phyloP scores from a whole-genome alignment of 2,329 filamentous ascomycete genomes.

The Nakataea oryzae region DNA sequence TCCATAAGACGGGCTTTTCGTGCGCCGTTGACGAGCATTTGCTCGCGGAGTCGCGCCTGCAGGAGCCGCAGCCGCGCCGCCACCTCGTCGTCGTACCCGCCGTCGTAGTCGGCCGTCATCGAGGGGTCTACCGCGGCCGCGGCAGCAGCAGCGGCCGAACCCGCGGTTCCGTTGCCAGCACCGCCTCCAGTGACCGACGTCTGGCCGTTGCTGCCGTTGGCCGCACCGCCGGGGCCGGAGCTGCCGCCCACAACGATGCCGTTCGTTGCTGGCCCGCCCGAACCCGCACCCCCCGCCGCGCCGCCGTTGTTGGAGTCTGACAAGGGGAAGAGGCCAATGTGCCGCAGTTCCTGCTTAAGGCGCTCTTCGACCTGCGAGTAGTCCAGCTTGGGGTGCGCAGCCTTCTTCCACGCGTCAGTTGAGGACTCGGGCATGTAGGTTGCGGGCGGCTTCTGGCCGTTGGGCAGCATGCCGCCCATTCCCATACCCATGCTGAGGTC shows the following conservation, averaged over 20 bases:
- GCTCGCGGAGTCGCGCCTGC: slow-evolving; percentile 70
- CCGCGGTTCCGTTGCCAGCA: slow-evolving; percentile 3
- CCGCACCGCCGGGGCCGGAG: not conserved
- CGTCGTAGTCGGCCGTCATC: slow-evolving; percentile 63
- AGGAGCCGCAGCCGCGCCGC: slow-evolving; percentile 79
- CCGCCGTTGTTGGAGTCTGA: slow-evolving; percentile 13
- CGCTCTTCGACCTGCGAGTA: slow-evolving; percentile 83
- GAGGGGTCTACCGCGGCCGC: slow-evolving; percentile 16
- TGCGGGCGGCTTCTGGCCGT: slow-evolving; percentile 50
- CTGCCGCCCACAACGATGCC: slow-evolving; percentile 4
- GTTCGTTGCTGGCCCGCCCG: slow-evolving; percentile 1
- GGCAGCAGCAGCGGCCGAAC: slow-evolving; percentile 17
- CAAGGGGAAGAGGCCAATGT: slow-evolving; percentile 73
- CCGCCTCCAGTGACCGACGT: not conserved
- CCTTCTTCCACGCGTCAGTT: slow-evolving; percentile 69
- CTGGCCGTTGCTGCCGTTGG: slow-evolving; percentile 14
- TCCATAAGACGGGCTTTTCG: slow-evolving; percentile 81
- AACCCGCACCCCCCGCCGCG: slow-evolving; percentile 8
- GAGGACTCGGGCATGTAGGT: slow-evolving; percentile 71
- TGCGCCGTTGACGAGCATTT: slow-evolving; percentile 80
- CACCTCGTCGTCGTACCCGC: slow-evolving; percentile 88
- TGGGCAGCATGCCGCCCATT: slow-evolving; percentile 11
- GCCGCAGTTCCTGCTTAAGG: slow-evolving; percentile 78
- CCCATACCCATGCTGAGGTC: slow-evolving; percentile 20
- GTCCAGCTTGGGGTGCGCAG: slow-evolving; percentile 65